These are phyloP conservation scores for Chenopodium album DNA, from an alignment of 148 eudicot species.

Conservation along the genomic window DNA sequence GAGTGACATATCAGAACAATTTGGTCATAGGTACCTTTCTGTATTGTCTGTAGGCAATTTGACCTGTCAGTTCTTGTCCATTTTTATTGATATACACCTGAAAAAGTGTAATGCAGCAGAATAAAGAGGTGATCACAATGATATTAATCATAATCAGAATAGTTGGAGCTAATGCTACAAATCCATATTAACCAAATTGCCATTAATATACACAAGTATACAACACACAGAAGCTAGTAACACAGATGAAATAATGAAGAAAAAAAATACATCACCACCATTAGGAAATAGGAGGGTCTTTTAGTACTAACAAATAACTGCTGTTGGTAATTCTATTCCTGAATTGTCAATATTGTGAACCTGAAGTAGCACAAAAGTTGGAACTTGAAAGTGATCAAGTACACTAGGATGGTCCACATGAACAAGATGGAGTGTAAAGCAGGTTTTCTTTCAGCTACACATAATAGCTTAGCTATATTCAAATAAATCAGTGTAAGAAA, in stretches of 20 bases:
- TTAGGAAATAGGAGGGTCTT: not conserved
- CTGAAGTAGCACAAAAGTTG: not conserved
- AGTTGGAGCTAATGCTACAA: not conserved
- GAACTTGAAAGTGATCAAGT: too few species aligned
- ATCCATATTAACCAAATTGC: not conserved
- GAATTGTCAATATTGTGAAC: not conserved
- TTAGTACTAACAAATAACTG: too few species aligned
- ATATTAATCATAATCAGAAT: not conserved
- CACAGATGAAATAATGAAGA: not conserved
- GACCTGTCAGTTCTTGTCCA: conserved; percentile 82
- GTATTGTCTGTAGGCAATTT: conserved; percentile 66
- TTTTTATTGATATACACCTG: conserved; percentile 74
- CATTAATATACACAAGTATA: not conserved
- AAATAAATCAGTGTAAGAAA: not conserved
- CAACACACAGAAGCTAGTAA: not conserved
- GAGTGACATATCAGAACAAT: not conserved
- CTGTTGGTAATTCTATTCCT: too few species aligned
- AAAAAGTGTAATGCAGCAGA: conserved; percentile 7
- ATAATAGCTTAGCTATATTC: not conserved
- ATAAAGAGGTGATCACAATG: not conserved
- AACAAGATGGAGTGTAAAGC: not conserved
- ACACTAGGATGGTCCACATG: too few species aligned
- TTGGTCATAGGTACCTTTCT: conserved; percentile 50
- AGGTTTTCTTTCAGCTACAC: not conserved
- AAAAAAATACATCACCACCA: not conserved